Conservation (phyloP, 2,329 filamentous ascomycete species). For the Sclerotinia glacialis region DNA sequence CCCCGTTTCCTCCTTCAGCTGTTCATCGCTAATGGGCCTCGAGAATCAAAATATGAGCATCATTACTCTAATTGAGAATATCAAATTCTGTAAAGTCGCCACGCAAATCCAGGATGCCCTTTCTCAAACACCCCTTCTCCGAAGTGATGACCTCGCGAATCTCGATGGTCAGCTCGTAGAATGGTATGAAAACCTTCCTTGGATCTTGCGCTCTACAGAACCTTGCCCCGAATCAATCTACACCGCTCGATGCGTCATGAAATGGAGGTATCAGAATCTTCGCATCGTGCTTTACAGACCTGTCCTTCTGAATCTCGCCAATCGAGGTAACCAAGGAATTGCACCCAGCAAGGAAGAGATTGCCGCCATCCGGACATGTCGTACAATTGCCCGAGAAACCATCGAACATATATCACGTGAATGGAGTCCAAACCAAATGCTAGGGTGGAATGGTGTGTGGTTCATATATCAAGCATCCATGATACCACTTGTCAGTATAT, state of each 20-base stretch:
- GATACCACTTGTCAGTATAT: constrained; percentile 73
- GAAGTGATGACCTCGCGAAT: constrained; percentile 61
- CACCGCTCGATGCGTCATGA: constrained; percentile 71
- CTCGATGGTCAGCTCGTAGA: constrained; percentile 66
- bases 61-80: constrained; percentile 70
- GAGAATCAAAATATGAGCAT: constrained; percentile 58
- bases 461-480: constrained; percentile 78
- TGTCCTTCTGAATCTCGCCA: constrained; percentile 63
- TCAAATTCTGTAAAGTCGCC: constrained; percentile 75
- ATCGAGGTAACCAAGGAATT: constrained; percentile 30
- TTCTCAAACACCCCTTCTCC: constrained; percentile 64
- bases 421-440: constrained; percentile 71
- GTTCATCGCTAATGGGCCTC: neutral
- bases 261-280: constrained; percentile 78
- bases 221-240: constrained; percentile 68
- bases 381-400: constrained; percentile 65
- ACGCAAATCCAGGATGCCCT: constrained; percentile 75
- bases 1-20: neutral
- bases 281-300: constrained; percentile 74
- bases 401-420: constrained; percentile 70
- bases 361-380: constrained; percentile 64
- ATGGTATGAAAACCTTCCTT: constrained; percentile 71
- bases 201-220: constrained; percentile 61
- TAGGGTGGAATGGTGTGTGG: constrained; percentile 79
- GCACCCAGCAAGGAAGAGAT: constrained; percentile 57